phyloP scores from a whole-genome alignment of 2,329 filamentous ascomycete genomes.

The Sphaerulina musiva region DNA sequence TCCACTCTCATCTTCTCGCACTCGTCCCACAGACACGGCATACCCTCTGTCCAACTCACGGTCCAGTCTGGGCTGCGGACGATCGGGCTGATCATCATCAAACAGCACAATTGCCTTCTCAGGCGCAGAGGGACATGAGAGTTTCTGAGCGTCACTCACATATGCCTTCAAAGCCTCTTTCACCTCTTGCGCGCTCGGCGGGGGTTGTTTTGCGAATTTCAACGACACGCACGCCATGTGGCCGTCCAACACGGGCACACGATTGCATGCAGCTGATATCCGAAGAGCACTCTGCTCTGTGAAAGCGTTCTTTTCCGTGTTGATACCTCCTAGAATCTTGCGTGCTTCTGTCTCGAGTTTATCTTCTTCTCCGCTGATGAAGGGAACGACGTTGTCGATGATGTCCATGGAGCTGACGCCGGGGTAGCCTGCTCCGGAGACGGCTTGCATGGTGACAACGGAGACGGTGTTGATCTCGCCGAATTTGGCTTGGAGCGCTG shows the following conservation, averaged over 20 bases:
- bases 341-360: slow-evolving; percentile 92
- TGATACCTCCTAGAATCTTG: slow-evolving; percentile 81
- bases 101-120: slow-evolving; percentile 75
- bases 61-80: slow-evolving; percentile 87
- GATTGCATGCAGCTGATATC: slow-evolving; percentile 83
- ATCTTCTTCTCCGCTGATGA: slow-evolving; percentile 88
- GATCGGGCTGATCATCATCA: slow-evolving; percentile 65
- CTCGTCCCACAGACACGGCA: slow-evolving; percentile 80
- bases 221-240: slow-evolving; percentile 93
- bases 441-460: slow-evolving; percentile 90
- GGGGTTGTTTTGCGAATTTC: slow-evolving; percentile 67
- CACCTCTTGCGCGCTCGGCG: slow-evolving; percentile 68
- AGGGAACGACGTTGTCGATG: slow-evolving; percentile 91
- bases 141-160: slow-evolving; percentile 68
- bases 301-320: slow-evolving; percentile 65
- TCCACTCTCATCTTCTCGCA: slow-evolving; percentile 77
- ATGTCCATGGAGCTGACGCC: slow-evolving; percentile 92
- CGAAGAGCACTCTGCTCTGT: slow-evolving; percentile 66
- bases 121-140: slow-evolving; percentile 85
- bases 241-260: slow-evolving; percentile 90
- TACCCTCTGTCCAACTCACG: slow-evolving; percentile 80
- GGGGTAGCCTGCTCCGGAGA: slow-evolving; percentile 86
- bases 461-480: slow-evolving; percentile 70
- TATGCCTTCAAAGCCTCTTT: slow-evolving; percentile 75
- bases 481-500: slow-evolving; percentile 78